Base-by-base conservation (phyloP, 208 protist genomes). In the Leishmania aethiopica region DNA sequence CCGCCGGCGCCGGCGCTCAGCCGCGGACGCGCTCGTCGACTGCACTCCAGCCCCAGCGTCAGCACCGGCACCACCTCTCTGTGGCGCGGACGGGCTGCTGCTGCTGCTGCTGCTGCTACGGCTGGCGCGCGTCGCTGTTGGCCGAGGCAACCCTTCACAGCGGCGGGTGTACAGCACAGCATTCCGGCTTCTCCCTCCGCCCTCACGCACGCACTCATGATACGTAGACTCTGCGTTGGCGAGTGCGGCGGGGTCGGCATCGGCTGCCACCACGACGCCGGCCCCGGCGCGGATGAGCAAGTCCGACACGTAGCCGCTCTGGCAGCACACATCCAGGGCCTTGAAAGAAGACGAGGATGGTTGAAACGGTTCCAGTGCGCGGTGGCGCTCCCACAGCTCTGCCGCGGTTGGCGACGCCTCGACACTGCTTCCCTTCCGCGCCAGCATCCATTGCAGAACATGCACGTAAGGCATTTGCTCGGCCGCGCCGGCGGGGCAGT, bases 401-500 rank as follows among this genome's bases (percentile, higher is more conserved):
- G 77, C 77, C 11, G 71, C 42, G 47, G 28, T 35, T 32, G 40
- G 59, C 10, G 19, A 6, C 15, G 75, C 51, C 8, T 60, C 13
- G 19, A 15, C 59, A 45, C 62, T 49, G 32, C 37, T 28, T 47
- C 57, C 77, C 13, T 19, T 53, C 17, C 15, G 62, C 32, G 75
- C 85, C 76, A 76, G 32, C 82, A 97, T 86, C 92, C 94, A 97
- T 67, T 92, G 94, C 51, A 97, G 84, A n/a, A 95, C 53, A 75
- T 95, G 92, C 49, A 95, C 94, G 77, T 92, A 95, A 17, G 94
- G 91, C 86, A 92, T 93, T 79, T 97, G 94, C 78, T 87, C 84
- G 13, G 82, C 85, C 17, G 77, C 84, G 10, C 90, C 90, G 13
- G 86, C 74, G 2, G 94, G 94, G 80, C 94, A 97, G 83, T 90